Evolutionary conservation across 192 early-diverging fungal genomes (phyloP).

Genomic region (Diversispora eburnea): DNA sequence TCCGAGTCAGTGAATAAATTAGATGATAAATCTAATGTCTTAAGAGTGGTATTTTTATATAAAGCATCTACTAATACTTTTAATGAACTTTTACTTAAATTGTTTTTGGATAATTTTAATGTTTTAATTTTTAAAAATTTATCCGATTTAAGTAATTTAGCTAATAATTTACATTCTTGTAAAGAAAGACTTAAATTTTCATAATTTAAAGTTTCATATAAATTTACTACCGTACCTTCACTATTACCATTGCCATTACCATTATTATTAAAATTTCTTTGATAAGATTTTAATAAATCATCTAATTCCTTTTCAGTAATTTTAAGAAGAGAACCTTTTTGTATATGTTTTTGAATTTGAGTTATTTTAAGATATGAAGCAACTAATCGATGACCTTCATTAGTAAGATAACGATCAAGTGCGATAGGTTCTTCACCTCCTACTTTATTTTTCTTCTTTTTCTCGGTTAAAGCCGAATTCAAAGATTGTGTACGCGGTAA

Average conservation of each 20-base stretch:
- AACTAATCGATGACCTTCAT: constrained; percentile 15
- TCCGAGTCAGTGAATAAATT: background rate
- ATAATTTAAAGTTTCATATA: constrained; percentile 3
- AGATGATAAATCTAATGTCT: background rate
- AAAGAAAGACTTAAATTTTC: background rate
- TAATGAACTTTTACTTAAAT: background rate
- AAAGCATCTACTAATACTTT: background rate
- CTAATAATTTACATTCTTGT: background rate
- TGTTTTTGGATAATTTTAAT: constrained; percentile 6
- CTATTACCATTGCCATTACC: no score
- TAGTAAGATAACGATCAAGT: constrained; percentile 9
- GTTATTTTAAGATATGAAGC: background rate
- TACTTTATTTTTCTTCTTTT: no score
- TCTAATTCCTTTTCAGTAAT: constrained; percentile 16
- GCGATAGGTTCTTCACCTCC: no score
- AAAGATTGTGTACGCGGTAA: no score
- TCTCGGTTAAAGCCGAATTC: no score
- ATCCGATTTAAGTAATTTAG: constrained; percentile 13
- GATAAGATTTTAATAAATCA: constrained; percentile 11
- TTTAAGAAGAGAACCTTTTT: constrained; percentile 2
- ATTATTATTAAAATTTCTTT: no score
- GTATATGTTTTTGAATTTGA: constrained; percentile 18
- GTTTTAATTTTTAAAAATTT: background rate
- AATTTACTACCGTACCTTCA: background rate
- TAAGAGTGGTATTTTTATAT: background rate